phyloP scores from a whole-genome alignment of 176 grass and related monocot species.

The Bolboschoenus planiculmis region DNA sequence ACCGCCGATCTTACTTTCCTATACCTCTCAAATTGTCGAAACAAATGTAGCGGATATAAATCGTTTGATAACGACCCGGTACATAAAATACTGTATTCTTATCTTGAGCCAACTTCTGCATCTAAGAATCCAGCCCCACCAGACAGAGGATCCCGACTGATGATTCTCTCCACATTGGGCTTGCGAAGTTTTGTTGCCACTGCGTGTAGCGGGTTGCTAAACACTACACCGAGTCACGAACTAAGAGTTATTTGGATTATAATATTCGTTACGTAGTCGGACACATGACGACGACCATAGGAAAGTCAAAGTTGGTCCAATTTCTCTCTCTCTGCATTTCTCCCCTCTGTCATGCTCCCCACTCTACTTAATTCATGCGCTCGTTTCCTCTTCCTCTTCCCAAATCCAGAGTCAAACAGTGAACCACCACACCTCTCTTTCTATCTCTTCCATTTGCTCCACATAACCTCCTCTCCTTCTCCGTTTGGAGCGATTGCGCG shows the following conservation, averaged over 20 bases:
- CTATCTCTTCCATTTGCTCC: neutral
- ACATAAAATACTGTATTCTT: neutral
- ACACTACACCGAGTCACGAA: neutral
- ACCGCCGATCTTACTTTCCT: neutral
- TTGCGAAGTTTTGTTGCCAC: neutral
- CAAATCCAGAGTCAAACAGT: slow-evolving; percentile 5
- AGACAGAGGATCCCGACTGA: neutral
- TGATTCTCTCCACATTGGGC: neutral
- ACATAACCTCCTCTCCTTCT: neutral
- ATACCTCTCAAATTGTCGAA: neutral
- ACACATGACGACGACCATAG: neutral
- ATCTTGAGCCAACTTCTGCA: neutral
- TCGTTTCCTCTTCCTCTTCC: neutral
- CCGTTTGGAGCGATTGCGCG: neutral
- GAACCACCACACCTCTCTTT: neutral
- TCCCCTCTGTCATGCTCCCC: neutral
- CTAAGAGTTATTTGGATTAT: too few species aligned
- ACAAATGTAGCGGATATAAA: neutral
- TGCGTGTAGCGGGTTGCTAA: neutral
- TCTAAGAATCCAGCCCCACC: too few species aligned
- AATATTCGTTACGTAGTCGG: neutral
- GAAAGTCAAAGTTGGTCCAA: neutral
- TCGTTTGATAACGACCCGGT: neutral
- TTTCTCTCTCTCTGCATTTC: neutral
- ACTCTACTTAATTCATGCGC: slow-evolving; percentile 24